A percentile compares a stretch with the other conserved stretches of the same genome.
These are phyloP conservation scores for Cryptosporidium parvum DNA, from an alignment of 169 alveolate genomes.

Conservation along the genomic window DNA sequence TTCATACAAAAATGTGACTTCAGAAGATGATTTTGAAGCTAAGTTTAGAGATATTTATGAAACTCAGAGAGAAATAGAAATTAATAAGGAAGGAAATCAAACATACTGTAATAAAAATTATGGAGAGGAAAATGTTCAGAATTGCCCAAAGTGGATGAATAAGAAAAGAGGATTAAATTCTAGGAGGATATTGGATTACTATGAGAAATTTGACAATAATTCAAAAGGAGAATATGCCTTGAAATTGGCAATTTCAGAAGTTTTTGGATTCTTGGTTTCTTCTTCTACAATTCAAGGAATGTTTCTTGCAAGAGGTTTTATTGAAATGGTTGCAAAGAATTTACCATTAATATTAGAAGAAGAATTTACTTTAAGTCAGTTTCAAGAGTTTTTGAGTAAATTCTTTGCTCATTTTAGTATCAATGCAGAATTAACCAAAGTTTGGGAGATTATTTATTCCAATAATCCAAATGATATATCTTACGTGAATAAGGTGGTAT, in stretches of 20 bases:
- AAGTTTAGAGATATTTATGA: constrained; percentile 22
- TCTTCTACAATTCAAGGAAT: constrained; percentile 39
- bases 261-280: constrained; percentile 73
- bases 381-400: constrained; percentile 35
- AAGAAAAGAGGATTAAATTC: background rate
- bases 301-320: constrained; percentile 64
- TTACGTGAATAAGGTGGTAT: constrained; percentile 41
- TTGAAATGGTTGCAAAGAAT: constrained; percentile 71
- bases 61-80: background rate
- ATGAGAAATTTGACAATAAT: background rate
- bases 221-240: constrained; percentile 43
- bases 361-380: constrained; percentile 6
- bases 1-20: constrained; percentile 18
- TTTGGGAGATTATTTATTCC: constrained; percentile 59
- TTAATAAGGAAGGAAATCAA: background rate
- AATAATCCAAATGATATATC: constrained; percentile 60
- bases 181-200: background rate
- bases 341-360: constrained; percentile 52
- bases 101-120: background rate
- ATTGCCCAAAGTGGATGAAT: constrained; percentile 56
- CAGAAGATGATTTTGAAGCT: constrained; percentile 39
- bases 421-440: constrained; percentile 22
- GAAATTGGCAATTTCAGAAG: constrained; percentile 67
- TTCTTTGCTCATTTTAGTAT: constrained; percentile 52
- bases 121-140: background rate